Evolutionary conservation across 2,329 filamentous ascomycete genomes (phyloP), one percentile per base, ranked within the genome.

Genomic region (Aspergillus tanneri): DNA sequence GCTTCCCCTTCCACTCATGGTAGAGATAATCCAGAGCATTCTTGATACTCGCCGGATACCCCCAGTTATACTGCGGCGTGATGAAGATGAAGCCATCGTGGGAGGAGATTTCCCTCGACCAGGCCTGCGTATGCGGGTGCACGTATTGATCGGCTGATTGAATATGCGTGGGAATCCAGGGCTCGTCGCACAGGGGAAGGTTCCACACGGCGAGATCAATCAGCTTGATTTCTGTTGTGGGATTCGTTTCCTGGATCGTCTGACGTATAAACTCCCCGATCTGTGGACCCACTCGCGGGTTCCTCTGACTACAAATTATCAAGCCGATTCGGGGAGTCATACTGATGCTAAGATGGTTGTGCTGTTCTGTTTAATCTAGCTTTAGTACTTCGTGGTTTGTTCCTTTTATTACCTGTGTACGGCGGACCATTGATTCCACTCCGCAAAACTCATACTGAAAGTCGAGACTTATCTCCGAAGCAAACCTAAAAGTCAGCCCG

Each of bases 11-110:
- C 77, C 79, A 83, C 59, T 83, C 81, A 56, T 83, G 67, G 55
- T 72, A 76, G 1, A 85, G 71, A 57, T 81, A 84, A 60, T 85
- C 82, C 46, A 85, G 73, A 5, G 82, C 81, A 58, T 84, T 85
- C 69, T 85, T 85, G 40, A 80, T 65, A 5, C 69, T 73, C 0
- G 75, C 80, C 0, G 81, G 69, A 5, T 82, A 65, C 19, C 78
- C 74, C 60, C 68, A 77, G 67, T 85, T 84, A 59, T 84, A 84
- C 32, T 72, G 71, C 2, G 72, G 71, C 2, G 66, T 66, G 5
- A 74, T 58, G 46, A 76, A 74, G 43, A 76, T 67, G 39, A 72
- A 75, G 0, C 58, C 72, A 10, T 64, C 58, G 48, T 67, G 64
- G 7, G 57, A 50, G 0, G 52, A 46, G 35, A 76, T 68, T 16